Evolutionary conservation across 306 rosid genomes (phyloP).

Genomic region (Oxytropis ochrocephala): DNA sequence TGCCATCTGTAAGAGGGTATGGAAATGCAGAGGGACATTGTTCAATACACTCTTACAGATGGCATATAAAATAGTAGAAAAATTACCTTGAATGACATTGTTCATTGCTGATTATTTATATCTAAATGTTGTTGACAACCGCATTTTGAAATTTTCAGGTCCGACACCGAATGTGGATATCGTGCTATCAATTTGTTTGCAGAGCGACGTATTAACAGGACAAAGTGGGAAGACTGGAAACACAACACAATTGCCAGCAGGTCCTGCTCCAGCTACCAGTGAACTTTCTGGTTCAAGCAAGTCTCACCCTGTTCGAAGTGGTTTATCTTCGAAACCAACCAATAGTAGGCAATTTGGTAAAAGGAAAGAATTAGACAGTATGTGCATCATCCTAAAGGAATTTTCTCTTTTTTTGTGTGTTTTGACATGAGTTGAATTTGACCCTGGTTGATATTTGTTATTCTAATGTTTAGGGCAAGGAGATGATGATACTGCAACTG

Average conservation of each 20-base stretch:
- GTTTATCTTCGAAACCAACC: slow-evolving; percentile 48
- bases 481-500: slow-evolving; percentile 68
- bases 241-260: slow-evolving; percentile 33
- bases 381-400: slow-evolving; percentile 32
- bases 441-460: not conserved
- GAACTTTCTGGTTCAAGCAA: slow-evolving; percentile 86
- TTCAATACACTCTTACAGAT: too few relatives aligned
- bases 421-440: not conserved
- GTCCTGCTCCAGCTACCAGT: slow-evolving; percentile 59
- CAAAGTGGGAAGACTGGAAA: slow-evolving; percentile 46
- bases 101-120: not conserved
- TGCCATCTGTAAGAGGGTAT: not conserved
- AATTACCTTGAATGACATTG: not conserved
- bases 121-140: slow-evolving; percentile 1
- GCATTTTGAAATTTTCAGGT: slow-evolving; percentile 47
- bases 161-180: slow-evolving; percentile 86
- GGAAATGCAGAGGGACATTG: not conserved
- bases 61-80: too few relatives aligned
- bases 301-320: slow-evolving; percentile 58
- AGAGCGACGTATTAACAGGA: slow-evolving; percentile 52
- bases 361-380: slow-evolving; percentile 71
- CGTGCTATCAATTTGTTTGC: slow-evolving; percentile 82
- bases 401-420: too few relatives aligned
- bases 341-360: slow-evolving; percentile 57
- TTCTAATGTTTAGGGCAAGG: slow-evolving; percentile 46